phyloP scores from a whole-genome alignment of 2,329 filamentous ascomycete genomes.

The Diaporthe sp. region DNA sequence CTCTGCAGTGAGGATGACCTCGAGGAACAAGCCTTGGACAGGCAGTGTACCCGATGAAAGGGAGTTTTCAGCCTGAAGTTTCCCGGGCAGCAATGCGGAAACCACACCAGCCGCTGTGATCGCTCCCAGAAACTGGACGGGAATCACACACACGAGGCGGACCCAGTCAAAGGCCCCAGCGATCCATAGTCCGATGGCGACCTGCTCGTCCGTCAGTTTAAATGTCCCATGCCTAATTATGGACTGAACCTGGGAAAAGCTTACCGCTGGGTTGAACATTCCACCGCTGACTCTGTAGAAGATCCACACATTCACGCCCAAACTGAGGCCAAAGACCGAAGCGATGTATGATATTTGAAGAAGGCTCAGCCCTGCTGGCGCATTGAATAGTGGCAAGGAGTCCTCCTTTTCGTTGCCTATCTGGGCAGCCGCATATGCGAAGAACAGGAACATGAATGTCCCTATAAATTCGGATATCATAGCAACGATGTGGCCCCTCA shows the following conservation, averaged over 20 bases:
- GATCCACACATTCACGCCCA: conserved; percentile 70
- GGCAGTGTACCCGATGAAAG: conserved; percentile 59
- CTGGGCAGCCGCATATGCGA: conserved; percentile 48
- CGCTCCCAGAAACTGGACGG: conserved; percentile 70
- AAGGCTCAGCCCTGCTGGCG: conserved; percentile 39
- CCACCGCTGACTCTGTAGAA: conserved; percentile 69
- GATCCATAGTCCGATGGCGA: conserved; percentile 70
- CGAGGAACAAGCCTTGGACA: conserved; percentile 67
- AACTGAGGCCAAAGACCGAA: conserved; percentile 62
- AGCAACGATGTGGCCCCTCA: conserved; percentile 52
- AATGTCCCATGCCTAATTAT: not conserved
- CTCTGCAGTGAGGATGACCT: conserved; percentile 68
- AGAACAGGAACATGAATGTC: conserved; percentile 67
- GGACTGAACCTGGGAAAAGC: not conserved
- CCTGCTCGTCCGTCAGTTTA: conserved; percentile 42
- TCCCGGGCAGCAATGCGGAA: conserved; percentile 68
- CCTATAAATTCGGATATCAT: conserved; percentile 65
- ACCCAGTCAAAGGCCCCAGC: conserved; percentile 68
- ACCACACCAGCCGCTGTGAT: conserved; percentile 72
- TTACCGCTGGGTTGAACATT: conserved; percentile 63
- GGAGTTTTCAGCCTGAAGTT: conserved; percentile 62
- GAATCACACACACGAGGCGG: conserved; percentile 66
- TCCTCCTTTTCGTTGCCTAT: conserved; percentile 46
- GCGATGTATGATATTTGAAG: conserved; percentile 58
- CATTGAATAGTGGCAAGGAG: conserved; percentile 32